Evolutionary conservation across 768 basidiomycete species (phyloP), one percentile per base, ranked within the genome.

Genomic region (Boletellus ananiceps): DNA sequence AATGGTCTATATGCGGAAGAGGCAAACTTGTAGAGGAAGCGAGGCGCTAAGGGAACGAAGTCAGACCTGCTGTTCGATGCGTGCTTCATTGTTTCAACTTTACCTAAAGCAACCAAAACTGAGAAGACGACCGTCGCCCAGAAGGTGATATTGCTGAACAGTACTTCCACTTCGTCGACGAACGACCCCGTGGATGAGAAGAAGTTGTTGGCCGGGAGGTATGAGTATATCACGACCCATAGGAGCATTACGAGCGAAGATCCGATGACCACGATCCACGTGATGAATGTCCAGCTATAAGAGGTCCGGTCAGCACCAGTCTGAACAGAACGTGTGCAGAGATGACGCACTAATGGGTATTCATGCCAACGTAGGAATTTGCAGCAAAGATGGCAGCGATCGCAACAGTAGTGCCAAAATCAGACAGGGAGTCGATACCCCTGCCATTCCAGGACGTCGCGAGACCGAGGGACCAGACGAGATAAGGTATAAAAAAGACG

Each of bases 201-300:
- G 15, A 92, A 93, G 68, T 90, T 60, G 48, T 69, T 71, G 52
- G 81, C 84, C 3, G 75, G 69, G 65, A 96, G 82, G 69, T 82
- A 84, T 2, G 93, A 95, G 67, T 92, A 97, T 39, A 93, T 73
- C 5, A 84, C 80, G 48, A 94, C 83, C 92, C 92, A 96, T n/a
- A 86, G 54, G 57, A 89, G 65, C 84, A 92, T 85, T 49, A 87
- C 74, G n/a, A 89, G 58, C 1, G 84, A 84, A 7, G 90, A 93
- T 29, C 87, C 89, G 44, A 88, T 68, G 43, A 88, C 80, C 16
- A 85, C 81, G 44, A 88, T 71, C 88, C 88, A 94, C 12, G 89
- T 89, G 60, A 93, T 84, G 44, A 82, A 69, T 4, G 88, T 89
- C 85, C 89, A 92, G 59, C 89, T 63, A 85, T 59, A 3, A 19